phyloP scores from a whole-genome alignment of 352 stramenopile genomes.

The Aphanomyces astaci region DNA sequence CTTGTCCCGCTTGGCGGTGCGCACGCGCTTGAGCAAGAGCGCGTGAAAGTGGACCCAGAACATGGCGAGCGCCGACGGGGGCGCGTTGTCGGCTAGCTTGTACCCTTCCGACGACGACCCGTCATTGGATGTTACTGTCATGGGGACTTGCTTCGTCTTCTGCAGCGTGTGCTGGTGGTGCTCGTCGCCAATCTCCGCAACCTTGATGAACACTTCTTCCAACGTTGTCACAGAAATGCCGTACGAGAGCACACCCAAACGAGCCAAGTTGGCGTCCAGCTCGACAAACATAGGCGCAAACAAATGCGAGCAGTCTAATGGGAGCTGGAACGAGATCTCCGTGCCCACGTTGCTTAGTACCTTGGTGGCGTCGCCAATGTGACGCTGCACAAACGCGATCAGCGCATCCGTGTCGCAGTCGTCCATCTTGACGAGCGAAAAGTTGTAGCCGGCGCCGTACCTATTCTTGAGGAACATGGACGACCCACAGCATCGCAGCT shows the following conservation, averaged over 20 bases:
- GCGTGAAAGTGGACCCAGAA: constrained; percentile 76
- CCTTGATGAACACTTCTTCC: constrained; percentile 87
- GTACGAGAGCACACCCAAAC: constrained; percentile 45
- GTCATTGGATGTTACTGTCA: constrained; percentile 27
- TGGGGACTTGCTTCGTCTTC: constrained; percentile 25
- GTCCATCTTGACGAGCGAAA: constrained; percentile 41
- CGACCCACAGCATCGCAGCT: constrained; percentile 43
- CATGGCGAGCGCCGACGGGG: constrained; percentile 11
- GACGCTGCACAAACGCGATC: constrained; percentile 27
- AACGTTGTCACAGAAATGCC: constrained; percentile 80
- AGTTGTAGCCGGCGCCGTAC: constrained; percentile 69
- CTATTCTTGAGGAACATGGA: constrained; percentile 73
- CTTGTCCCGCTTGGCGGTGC: constrained; percentile 83
- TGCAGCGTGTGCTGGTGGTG: constrained; percentile 46
- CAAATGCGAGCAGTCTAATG: constrained; percentile 38
- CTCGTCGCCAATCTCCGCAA: constrained; percentile 46
- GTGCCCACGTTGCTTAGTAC: constrained; percentile 57
- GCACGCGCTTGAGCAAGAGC: constrained; percentile 77
- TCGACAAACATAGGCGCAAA: constrained; percentile 72
- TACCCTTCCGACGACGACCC: constrained; percentile 18
- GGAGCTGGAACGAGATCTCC: constrained; percentile 68
- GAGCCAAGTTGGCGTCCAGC: constrained; percentile 39
- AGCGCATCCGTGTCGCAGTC: constrained; percentile 39
- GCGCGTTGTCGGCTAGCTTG: background rate
- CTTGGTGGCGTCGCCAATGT: constrained; percentile 36